A percentile compares a stretch with the other conserved stretches of the same genome.
Conservation (phyloP, 805 yeast genomes). For the Candida quercuum region DNA sequence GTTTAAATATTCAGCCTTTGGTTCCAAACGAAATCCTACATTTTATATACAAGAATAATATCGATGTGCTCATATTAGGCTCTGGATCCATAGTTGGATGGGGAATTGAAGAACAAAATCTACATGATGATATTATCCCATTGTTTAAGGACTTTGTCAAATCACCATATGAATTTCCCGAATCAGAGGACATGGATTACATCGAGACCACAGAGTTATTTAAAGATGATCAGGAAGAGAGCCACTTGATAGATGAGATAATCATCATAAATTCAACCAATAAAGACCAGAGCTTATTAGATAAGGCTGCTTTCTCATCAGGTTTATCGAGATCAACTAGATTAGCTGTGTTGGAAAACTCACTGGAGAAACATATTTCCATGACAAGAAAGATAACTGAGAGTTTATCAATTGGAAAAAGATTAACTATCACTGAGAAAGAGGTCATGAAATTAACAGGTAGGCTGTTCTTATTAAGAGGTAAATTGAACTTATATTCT, state of each 20-base stretch:
- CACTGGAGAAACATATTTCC: slow-evolving; percentile 63
- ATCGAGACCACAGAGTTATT: slow-evolving; percentile 35
- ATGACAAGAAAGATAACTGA: slow-evolving; percentile 63
- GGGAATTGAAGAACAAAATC: slow-evolving; percentile 61
- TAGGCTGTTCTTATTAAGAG: slow-evolving; percentile 66
- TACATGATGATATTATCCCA: slow-evolving; percentile 45
- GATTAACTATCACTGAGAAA: slow-evolving; percentile 44
- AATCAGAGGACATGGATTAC: slow-evolving; percentile 86
- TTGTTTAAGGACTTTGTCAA: slow-evolving; percentile 43
- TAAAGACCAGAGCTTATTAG: slow-evolving; percentile 47
- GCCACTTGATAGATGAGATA: slow-evolving; percentile 61
- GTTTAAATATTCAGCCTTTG: slow-evolving; percentile 31
- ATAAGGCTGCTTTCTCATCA: slow-evolving; percentile 84
- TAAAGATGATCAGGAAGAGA: slow-evolving; percentile 22
- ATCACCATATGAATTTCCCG: slow-evolving; percentile 43
- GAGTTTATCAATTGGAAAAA: slow-evolving; percentile 56
- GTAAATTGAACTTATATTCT: slow-evolving; percentile 77
- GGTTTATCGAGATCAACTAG: slow-evolving; percentile 86
- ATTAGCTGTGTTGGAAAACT: slow-evolving; percentile 70
- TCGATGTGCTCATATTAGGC: slow-evolving; percentile 62
- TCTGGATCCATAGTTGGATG: slow-evolving; percentile 83
- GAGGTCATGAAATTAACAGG: slow-evolving; percentile 73
- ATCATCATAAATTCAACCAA: slow-evolving; percentile 55
- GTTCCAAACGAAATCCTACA: slow-evolving; percentile 67
- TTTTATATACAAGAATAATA: slow-evolving; percentile 35